Evolutionary conservation across 352 stramenopile genomes (phyloP), one percentile per base, ranked within the genome.

Genomic region (Globisporangium sylvaticum): DNA sequence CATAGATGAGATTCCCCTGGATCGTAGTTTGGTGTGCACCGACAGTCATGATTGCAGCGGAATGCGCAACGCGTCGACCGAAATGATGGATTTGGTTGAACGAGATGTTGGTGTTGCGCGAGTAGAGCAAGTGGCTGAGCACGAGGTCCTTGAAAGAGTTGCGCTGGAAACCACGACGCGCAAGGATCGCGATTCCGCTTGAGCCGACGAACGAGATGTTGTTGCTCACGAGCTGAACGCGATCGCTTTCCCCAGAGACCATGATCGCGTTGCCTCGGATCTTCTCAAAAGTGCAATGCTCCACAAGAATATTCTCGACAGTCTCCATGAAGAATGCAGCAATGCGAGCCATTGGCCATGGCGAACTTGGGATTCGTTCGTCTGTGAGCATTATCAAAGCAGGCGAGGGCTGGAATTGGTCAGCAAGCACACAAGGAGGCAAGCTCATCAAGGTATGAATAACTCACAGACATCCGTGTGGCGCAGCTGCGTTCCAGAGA

Each of bases 81-180:
- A 89, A 74, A 27, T 91, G 81, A 62, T 94, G 83, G 1, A 94
- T 68, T 58, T 91, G 82, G 61, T 94, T 94, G 61, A 75, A 89
- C n/a, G 82, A 88, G 15, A 94, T 61, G 46, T 83, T 90, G 20
- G 81, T 62, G 4, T 66, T 61, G 0, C 71, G 73, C 2, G 82
- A 77, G 15, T 74, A 71, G 20, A 94, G 67, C 5, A 89, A 56
- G 22, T 83, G 73, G 3, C 60, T 58, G 4, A 80, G 70, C 12
- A 90, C 79, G 8, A 66, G 54, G 0, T 71, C 53, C 3, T 58
- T 63, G 53, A 83, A 73, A n/a, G 81, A 74, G 46, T 87, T 88
- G 52, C 64, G 67, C 12, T 72, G 70, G 14, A 69, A 72, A 0
- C 46, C 70, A 9, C 68, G 62, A 2, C 82, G 71, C 12, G 75